Evolutionary conservation across 164 flowering plant species (phyloP).

Genomic region (Stephania cephalantha): DNA sequence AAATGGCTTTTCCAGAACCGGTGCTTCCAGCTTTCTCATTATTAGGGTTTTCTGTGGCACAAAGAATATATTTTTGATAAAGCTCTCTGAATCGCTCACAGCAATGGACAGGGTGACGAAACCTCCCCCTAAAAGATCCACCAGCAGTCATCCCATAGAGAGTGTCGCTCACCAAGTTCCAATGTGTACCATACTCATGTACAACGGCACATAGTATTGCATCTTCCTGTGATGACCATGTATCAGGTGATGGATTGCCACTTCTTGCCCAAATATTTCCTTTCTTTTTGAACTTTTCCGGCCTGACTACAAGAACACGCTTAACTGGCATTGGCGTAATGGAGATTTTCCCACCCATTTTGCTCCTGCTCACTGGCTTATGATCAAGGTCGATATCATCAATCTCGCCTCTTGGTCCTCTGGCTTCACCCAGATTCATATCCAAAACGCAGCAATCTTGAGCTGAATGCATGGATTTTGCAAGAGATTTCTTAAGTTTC

Average conservation of each 20-base stretch:
- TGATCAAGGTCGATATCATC: conserved; percentile 38
- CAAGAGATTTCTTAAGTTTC: conserved; percentile 45
- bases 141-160: conserved; percentile 85
- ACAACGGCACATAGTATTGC: conserved; percentile 85
- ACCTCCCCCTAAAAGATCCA: conserved; percentile 83
- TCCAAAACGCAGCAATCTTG: conserved; percentile 19
- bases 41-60: conserved; percentile 47
- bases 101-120: conserved; percentile 87
- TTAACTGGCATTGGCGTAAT: conserved; percentile 73
- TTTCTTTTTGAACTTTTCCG: conserved; percentile 76
- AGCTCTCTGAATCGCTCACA: conserved; percentile 93
- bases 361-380: conserved; percentile 51
- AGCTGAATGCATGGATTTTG: conserved; percentile 21
- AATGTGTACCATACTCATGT: conserved; percentile 86
- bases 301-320: conserved; percentile 69
- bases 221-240: conserved; percentile 88
- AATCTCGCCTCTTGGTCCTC: conserved; percentile 37
- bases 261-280: conserved; percentile 78
- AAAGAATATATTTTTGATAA: conserved; percentile 53
- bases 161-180: conserved; percentile 83
- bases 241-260: conserved; percentile 65
- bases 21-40: conserved; percentile 50
- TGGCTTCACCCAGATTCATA: conserved; percentile 33
- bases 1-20: conserved; percentile 73
- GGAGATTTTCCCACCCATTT: conserved; percentile 70